A percentile compares a stretch with the other conserved stretches of the same genome.
phyloP scores from a whole-genome alignment of 2,329 filamentous ascomycete genomes.

The Cytospora piceicola region DNA sequence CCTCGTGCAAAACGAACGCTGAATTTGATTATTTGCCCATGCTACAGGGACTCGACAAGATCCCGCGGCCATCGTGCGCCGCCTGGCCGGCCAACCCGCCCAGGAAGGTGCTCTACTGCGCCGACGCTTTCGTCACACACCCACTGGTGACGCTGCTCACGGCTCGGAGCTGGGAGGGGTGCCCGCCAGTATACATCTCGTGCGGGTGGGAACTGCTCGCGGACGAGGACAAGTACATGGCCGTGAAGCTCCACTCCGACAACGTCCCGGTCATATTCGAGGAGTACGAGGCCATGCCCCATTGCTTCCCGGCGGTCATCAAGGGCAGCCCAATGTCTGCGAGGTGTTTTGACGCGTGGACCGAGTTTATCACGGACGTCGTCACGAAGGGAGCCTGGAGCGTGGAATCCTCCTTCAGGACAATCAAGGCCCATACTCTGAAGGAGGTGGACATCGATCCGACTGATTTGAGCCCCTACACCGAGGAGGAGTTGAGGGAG shows the following conservation, averaged over 20 bases:
- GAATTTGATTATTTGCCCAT: slow-evolving; percentile 68
- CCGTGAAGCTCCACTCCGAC: slow-evolving; percentile 56
- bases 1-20: slow-evolving; percentile 55
- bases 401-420: slow-evolving; percentile 48
- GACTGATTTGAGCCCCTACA: slow-evolving; percentile 47
- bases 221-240: slow-evolving; percentile 68
- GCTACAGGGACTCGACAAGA: slow-evolving; percentile 38
- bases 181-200: slow-evolving; percentile 69
- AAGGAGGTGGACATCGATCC: slow-evolving; percentile 52
- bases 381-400: slow-evolving; percentile 40
- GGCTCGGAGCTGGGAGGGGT: slow-evolving; percentile 60
- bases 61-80: slow-evolving; percentile 49
- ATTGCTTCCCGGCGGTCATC: slow-evolving; percentile 69
- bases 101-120: slow-evolving; percentile 57
- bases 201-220: slow-evolving; percentile 73
- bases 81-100: slow-evolving; percentile 63
- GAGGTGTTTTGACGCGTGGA: slow-evolving; percentile 60
- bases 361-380: slow-evolving; percentile 56
- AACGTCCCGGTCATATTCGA: slow-evolving; percentile 67
- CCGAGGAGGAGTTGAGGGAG: slow-evolving; percentile 47
- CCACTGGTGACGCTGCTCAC: slow-evolving; percentile 70
- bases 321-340: slow-evolving; percentile 48
- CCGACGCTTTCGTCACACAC: slow-evolving; percentile 61
- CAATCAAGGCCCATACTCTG: slow-evolving; percentile 55
- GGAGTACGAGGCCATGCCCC: slow-evolving; percentile 81